Evolutionary conservation across 805 yeast species (phyloP), one percentile per base, ranked within the genome.

Genomic region (Tetrapisispora taiwanensis): DNA sequence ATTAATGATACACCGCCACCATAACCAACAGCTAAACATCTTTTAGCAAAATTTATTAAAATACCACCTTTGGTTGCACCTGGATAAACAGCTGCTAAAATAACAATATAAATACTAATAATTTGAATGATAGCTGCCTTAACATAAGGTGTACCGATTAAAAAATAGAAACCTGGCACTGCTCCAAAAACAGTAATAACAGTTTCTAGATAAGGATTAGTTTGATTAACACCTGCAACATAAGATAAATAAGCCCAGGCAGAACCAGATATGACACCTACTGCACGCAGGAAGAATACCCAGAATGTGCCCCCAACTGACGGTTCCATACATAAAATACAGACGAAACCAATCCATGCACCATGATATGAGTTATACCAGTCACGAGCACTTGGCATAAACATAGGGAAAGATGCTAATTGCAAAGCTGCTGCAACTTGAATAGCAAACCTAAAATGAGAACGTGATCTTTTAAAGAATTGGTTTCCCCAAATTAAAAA

Each of bases 281-380:
- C 68, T 10, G 69, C 68, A 52, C 79, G 66, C 1, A 72, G 49
- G 39, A 73, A 65, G 48, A 71, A 70, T 4, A 70, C 71, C 62
- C 67, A 70, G 40, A 72, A 66, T 1, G 78, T 72, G 15, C 69
- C 72, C 13, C 79, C 79, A 14, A 74, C 67, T 6, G 75, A 70
- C 0, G 76, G 73, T 48, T 74, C 79, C 24, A 73, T 45, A 20
- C 71, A 72, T 38, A 74, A 52, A 28, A 70, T 69, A 48, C 75
- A 73, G 5, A 73, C 75, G 60, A 74, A 74, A 24, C 78, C 78
- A 7, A 72, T 67, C 79, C 79, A 74, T 1, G 73, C 59, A 35
- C 78, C 78, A 47, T 72, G 65, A 28, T 68, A 64, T 15, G 66
- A 63, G n/a, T 56, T 57, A 48, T 72, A 74, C 78, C 78, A 74